Percentiles rank a stretch among this genome's conserved stretches.
phyloP scores from a whole-genome alignment of 2,329 filamentous ascomycete genomes.

The Fusarium tjaetaba region DNA sequence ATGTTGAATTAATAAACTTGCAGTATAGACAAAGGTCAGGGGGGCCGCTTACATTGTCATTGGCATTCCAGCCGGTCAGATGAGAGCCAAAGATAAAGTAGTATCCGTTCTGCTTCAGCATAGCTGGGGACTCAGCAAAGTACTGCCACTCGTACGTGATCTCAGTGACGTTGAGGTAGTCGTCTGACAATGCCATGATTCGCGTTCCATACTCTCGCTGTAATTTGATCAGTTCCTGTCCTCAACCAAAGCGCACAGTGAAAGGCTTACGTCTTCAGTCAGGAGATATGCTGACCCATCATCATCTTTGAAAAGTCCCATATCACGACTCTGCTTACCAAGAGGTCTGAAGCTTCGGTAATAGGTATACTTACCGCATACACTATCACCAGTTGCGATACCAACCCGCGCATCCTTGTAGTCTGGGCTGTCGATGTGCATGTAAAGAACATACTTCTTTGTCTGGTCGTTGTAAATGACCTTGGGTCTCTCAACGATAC shows the following conservation, averaged over 20 bases:
- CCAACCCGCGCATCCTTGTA: constrained; percentile 73
- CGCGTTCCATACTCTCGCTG: constrained; percentile 66
- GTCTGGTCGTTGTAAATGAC: constrained; percentile 74
- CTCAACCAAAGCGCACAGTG: accelerated
- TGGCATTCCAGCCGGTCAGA: constrained; percentile 66
- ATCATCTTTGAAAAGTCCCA: constrained; percentile 70
- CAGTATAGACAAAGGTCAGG: accelerated
- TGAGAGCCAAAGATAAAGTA: constrained; percentile 74
- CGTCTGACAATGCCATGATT: constrained; percentile 64
- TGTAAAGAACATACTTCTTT: constrained; percentile 72
- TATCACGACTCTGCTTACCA: constrained; percentile 60
- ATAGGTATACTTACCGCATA: constrained; percentile 68
- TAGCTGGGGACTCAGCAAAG: constrained; percentile 69
- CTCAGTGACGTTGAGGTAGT: constrained; percentile 64
- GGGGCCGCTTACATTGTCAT: constrained; percentile 63
- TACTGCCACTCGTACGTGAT: constrained; percentile 63
- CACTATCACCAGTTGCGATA: constrained; percentile 66
- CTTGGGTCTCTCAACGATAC: constrained; percentile 74
- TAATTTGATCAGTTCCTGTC: accelerated
- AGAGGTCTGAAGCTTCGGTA: constrained; percentile 49
- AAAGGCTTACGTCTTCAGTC: constrained; percentile 65
- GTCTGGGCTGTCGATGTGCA: constrained; percentile 71
- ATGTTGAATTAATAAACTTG: neutral
- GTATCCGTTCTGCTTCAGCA: constrained; percentile 67
- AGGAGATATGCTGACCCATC: constrained; percentile 69